phyloP scores from a whole-genome alignment of 2,329 filamentous ascomycete species.

The Cercospora sp. region DNA sequence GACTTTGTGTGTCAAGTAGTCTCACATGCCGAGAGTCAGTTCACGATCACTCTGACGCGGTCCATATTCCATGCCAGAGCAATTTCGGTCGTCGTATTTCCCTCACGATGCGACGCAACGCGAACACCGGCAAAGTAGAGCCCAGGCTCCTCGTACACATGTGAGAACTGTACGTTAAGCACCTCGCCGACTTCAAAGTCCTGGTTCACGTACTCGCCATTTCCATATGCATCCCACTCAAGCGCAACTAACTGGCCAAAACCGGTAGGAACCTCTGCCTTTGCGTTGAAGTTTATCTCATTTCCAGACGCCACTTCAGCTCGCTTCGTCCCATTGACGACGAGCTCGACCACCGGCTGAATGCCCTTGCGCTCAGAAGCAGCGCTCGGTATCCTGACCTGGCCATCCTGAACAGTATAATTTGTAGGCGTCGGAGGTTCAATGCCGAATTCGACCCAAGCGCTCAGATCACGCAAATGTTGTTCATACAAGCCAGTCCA shows the following conservation, averaged over 20 bases:
- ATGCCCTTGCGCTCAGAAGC: background rate
- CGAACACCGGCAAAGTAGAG: background rate
- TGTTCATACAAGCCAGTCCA: background rate
- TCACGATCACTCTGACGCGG: background rate
- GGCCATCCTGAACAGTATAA: background rate
- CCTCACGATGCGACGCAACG: background rate
- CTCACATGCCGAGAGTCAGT: background rate
- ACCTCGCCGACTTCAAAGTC: background rate
- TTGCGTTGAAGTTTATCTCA: no score
- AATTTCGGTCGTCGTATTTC: background rate
- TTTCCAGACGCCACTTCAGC: background rate
- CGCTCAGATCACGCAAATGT: background rate
- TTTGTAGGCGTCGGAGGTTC: background rate
- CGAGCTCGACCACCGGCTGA: background rate
- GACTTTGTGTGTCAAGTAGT: background rate
- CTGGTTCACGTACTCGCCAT: background rate
- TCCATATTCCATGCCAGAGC: background rate
- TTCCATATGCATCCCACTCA: background rate
- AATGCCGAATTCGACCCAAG: background rate
- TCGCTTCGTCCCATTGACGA: background rate
- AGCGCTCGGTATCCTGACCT: background rate
- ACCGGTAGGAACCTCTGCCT: background rate
- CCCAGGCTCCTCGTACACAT: background rate
- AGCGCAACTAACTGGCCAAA: background rate
- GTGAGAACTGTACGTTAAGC: background rate